Conservation (phyloP, 495 filamentous ascomycete species). For the Annulohypoxylon bovei region DNA sequence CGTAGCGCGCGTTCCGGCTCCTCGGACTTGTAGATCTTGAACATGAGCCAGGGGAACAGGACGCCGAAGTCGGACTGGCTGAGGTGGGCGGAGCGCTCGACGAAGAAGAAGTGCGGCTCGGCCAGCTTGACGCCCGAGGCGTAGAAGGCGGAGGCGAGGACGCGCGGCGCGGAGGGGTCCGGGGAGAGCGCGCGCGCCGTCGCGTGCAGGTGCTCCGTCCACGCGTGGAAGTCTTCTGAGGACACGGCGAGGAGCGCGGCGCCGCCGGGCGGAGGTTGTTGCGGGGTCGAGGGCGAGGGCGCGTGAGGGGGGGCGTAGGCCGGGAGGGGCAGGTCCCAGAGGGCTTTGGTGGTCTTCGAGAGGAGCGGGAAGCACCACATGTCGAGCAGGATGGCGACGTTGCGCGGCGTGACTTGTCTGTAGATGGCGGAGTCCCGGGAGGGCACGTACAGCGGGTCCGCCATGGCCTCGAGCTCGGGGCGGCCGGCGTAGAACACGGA, state of each 20-base stretch:
- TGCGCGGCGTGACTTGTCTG: constrained; percentile 69
- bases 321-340: constrained; percentile 73
- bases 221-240: constrained; percentile 76
- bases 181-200: constrained; percentile 67
- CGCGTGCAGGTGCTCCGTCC: constrained; percentile 69
- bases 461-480: constrained; percentile 44
- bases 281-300: neutral
- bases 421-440: constrained; percentile 57
- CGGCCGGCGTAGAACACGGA: constrained; percentile 68
- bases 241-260: constrained; percentile 68
- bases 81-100: constrained; percentile 70
- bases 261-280: constrained; percentile 48
- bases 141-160: constrained; percentile 43
- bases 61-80: constrained; percentile 82
- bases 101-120: constrained; percentile 70
- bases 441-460: constrained; percentile 61
- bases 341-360: constrained; percentile 60
- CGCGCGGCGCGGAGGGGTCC: constrained; percentile 49
- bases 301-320: constrained; percentile 56
- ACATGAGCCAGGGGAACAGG: constrained; percentile 74
- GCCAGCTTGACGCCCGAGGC: constrained; percentile 35
- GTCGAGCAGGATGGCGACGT: constrained; percentile 72
- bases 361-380: constrained; percentile 77
- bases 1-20: constrained; percentile 69
- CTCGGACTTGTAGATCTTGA: constrained; percentile 64